Percentiles rank a stretch among this genome's conserved stretches.
These are phyloP conservation scores for Ceratocystis cubensis DNA, from an alignment of 2,329 filamentous ascomycete species.

Conservation along the genomic window DNA sequence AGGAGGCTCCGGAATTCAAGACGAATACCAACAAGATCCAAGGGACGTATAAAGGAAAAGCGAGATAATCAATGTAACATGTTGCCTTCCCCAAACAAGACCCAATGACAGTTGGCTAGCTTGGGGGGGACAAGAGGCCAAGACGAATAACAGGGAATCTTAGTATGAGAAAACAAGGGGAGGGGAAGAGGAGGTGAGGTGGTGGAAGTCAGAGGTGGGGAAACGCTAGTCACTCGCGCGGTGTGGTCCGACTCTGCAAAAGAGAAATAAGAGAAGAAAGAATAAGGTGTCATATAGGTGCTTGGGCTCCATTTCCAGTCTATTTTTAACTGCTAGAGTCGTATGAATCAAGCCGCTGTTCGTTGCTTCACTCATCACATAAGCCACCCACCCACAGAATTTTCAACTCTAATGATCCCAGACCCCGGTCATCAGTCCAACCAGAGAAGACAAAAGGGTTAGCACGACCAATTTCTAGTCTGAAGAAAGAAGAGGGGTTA, in stretches of 20 bases:
- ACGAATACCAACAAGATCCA: neutral
- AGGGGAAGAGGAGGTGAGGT: neutral
- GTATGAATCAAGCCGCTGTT: too few species aligned
- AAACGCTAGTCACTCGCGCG: neutral
- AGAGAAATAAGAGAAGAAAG: too few species aligned
- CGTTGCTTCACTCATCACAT: neutral
- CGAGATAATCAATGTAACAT: neutral
- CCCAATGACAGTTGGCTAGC: neutral
- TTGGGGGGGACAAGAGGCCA: neutral
- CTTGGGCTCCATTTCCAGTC: too few species aligned
- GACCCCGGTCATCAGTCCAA: neutral
- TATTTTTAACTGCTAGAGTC: too few species aligned
- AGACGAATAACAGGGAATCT: neutral
- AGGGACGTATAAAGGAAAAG: too few species aligned
- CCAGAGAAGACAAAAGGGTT: too few species aligned
- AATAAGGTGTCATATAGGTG: too few species aligned
- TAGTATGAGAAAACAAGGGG: neutral
- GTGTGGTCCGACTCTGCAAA: neutral
- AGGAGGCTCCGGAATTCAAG: neutral
- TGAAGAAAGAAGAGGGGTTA: constrained; percentile 1
- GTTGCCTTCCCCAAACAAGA: neutral
- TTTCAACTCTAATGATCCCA: constrained; percentile 4
- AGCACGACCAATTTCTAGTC: too few species aligned
- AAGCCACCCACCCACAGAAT: neutral
- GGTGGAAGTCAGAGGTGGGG: neutral